phyloP scores from a whole-genome alignment of 2,329 filamentous ascomycete genomes.

The Colletotrichum sp. region DNA sequence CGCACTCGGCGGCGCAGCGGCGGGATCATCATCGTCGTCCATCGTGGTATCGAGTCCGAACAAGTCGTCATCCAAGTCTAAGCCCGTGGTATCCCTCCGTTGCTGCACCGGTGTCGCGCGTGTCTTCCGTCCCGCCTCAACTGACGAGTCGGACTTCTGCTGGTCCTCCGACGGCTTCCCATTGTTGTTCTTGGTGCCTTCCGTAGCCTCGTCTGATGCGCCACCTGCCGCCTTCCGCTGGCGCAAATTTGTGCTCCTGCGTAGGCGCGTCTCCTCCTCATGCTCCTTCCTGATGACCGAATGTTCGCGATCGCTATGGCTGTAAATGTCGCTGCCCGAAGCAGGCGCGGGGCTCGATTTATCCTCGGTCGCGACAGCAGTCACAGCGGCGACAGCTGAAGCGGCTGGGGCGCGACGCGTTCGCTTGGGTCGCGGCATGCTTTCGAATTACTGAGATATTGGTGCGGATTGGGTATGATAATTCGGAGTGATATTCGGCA shows the following conservation, averaged over 20 bases:
- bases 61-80: conserved; percentile 53
- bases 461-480: neutral
- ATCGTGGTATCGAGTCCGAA: conserved; percentile 45
- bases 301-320: conserved; percentile 38
- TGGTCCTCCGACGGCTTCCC: conserved; percentile 24
- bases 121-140: conserved; percentile 42
- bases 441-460: neutral
- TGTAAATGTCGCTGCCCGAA: conserved; percentile 34
- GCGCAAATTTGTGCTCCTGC: conserved; percentile 18
- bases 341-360: conserved; percentile 5
- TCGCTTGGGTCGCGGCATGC: conserved; percentile 35
- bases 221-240: conserved; percentile 25
- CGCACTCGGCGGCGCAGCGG: conserved; percentile 33
- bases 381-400: conserved; percentile 20
- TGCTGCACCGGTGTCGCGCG: conserved; percentile 36
- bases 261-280: conserved; percentile 3
- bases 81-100: conserved; percentile 48
- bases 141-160: conserved; percentile 35
- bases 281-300: conserved; percentile 27
- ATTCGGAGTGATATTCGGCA: neutral
- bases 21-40: conserved; percentile 44
- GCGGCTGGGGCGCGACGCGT: conserved; percentile 30
- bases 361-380: conserved; percentile 5
- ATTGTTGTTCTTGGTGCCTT: conserved; percentile 32
- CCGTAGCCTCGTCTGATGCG: conserved; percentile 41